phyloP scores from a whole-genome alignment of 169 alveolate genomes.

The Plasmodium coatneyi region DNA sequence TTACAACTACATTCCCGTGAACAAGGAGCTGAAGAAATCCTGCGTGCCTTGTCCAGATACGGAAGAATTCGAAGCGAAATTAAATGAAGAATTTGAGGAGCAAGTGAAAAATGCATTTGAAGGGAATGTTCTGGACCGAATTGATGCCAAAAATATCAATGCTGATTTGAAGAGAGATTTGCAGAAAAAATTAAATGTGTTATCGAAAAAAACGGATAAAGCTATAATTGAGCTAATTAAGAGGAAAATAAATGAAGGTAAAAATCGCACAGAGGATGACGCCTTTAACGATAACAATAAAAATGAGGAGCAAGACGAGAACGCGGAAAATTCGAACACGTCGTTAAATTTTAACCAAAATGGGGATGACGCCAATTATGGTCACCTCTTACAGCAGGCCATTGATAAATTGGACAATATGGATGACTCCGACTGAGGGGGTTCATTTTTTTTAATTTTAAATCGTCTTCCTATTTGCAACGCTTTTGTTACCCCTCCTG shows the following conservation, averaged over 20 bases:
- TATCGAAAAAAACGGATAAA: constrained; percentile 84
- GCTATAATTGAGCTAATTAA: constrained; percentile 85
- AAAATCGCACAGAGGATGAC: background rate
- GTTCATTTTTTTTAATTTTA: constrained; percentile 4
- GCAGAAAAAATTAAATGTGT: constrained; percentile 77
- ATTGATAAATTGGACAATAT: constrained; percentile 47
- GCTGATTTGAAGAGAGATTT: constrained; percentile 88
- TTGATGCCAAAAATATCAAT: constrained; percentile 80
- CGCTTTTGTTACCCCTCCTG: background rate
- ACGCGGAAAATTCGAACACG: constrained; percentile 2
- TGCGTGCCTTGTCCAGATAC: constrained; percentile 79
- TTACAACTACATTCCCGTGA: constrained; percentile 79
- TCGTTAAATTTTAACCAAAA: constrained; percentile 48
- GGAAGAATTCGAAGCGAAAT: constrained; percentile 76
- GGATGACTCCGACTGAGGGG: constrained; percentile 71
- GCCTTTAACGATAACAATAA: background rate
- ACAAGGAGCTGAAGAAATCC: constrained; percentile 62
- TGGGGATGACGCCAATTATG: constrained; percentile 35
- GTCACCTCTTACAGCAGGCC: constrained; percentile 52
- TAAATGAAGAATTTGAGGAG: constrained; percentile 69
- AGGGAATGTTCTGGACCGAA: constrained; percentile 78
- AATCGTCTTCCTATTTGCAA: background rate
- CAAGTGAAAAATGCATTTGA: constrained; percentile 68
- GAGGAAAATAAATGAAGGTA: constrained; percentile 73
- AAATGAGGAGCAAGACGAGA: constrained; percentile 8